These are phyloP conservation scores for Lophiotrema nucula DNA, from an alignment of 495 filamentous ascomycete genomes.

Conservation along the genomic window DNA sequence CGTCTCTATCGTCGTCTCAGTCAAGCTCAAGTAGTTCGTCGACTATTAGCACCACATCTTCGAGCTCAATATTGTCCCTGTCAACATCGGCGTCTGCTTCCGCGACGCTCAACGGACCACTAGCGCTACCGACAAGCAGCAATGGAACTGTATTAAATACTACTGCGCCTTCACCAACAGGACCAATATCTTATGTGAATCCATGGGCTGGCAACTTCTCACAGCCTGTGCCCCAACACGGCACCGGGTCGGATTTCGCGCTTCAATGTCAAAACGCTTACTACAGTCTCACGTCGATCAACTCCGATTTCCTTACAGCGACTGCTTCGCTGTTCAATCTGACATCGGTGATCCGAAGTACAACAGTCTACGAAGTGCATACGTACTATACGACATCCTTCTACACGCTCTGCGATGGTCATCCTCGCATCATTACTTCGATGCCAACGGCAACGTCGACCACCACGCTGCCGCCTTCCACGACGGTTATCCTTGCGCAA, in stretches of 20 bases:
- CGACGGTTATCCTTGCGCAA: constrained; percentile 12
- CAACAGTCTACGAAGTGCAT: constrained; percentile 4
- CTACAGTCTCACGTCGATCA: constrained; percentile 13
- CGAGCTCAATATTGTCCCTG: neutral
- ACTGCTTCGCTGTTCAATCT: constrained; percentile 1
- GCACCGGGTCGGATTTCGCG: constrained; percentile 15
- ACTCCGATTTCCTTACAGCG: constrained; percentile 4
- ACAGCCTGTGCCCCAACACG: constrained; percentile 2
- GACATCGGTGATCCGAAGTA: constrained; percentile 15
- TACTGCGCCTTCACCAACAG: constrained; percentile 1
- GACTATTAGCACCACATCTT: neutral
- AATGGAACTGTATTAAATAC: neutral
- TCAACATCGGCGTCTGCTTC: neutral
- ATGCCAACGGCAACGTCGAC: constrained; percentile 17
- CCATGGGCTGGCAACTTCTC: constrained; percentile 24
- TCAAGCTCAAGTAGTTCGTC: neutral
- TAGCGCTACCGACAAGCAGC: neutral
- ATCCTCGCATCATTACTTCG: constrained; percentile 21
- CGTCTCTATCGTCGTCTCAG: neutral
- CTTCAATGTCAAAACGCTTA: constrained; percentile 21
- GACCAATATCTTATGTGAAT: constrained; percentile 10
- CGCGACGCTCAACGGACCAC: neutral
- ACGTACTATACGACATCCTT: constrained; percentile 19
- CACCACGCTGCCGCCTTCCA: constrained; percentile 11
- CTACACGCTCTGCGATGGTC: constrained; percentile 26